Percentiles rank a stretch among this genome's conserved stretches.
phyloP scores from a whole-genome alignment of 148 eudicot genomes.

The Fagopyrum tataricum region DNA sequence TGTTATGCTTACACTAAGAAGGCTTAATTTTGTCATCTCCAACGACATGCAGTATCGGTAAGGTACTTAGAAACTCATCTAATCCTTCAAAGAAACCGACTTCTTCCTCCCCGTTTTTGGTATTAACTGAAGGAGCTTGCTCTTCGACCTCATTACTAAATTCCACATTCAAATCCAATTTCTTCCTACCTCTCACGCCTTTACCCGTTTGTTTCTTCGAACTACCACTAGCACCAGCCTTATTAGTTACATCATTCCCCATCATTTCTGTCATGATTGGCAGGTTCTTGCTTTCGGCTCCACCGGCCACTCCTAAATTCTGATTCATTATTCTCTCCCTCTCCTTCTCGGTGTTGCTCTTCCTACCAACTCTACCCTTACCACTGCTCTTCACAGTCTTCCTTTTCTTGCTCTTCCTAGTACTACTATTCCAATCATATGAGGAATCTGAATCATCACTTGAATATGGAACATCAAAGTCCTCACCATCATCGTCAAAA shows the following conservation, averaged over 20 bases:
- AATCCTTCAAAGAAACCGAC: constrained; percentile 41
- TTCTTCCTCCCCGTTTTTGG: constrained; percentile 37
- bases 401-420: neutral
- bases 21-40: constrained; percentile 48
- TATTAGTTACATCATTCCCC: constrained; percentile 13
- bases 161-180: constrained; percentile 60
- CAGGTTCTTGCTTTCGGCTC: neutral
- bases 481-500: neutral
- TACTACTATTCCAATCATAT: constrained; percentile 25
- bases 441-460: constrained; percentile 32
- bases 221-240: constrained; percentile 22
- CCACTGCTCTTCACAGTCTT: constrained; percentile 11
- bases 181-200: constrained; percentile 35
- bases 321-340: constrained; percentile 10
- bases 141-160: constrained; percentile 56
- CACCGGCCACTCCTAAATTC: neutral
- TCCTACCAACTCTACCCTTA: constrained; percentile 11
- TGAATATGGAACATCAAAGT: neutral
- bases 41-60: constrained; percentile 48
- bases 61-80: constrained; percentile 37
- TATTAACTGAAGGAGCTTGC: constrained; percentile 31
- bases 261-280: neutral
- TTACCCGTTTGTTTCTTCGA: constrained; percentile 43
- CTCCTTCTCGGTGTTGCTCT: neutral
- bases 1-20: neutral